phyloP scores from a whole-genome alignment of 2,329 filamentous ascomycete genomes.

The Calonectria pauciramosa region DNA sequence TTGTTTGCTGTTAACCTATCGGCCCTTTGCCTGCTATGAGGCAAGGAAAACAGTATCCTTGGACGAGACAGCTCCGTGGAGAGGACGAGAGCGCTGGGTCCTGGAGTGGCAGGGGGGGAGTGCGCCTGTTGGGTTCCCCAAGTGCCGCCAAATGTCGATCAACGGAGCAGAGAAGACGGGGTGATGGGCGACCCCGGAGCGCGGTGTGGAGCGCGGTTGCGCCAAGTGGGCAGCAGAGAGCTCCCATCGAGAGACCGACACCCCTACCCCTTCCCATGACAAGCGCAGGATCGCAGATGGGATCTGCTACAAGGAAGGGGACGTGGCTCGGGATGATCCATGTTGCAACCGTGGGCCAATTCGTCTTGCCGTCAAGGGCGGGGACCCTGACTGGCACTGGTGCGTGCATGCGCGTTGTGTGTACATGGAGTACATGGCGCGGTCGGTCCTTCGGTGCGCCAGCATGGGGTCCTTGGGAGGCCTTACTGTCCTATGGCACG shows the following conservation, averaged over 20 bases:
- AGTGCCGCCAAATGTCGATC: slow-evolving; percentile 22
- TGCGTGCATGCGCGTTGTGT: not conserved
- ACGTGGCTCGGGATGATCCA: slow-evolving; percentile 11
- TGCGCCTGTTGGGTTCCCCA: not conserved
- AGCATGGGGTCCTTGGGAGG: not conserved
- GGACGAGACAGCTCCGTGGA: not conserved
- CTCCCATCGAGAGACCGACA: not conserved
- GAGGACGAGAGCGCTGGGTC: not conserved
- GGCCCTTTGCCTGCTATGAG: slow-evolving; percentile 21
- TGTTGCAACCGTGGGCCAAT: slow-evolving; percentile 17
- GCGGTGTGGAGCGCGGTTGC: slow-evolving; percentile 18
- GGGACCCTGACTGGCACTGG: slow-evolving; percentile 12
- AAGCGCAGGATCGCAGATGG: slow-evolving; percentile 33
- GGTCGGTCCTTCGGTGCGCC: slow-evolving; percentile 4
- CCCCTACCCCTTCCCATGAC: not conserved
- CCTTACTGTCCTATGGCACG: not conserved
- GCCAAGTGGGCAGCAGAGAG: not conserved
- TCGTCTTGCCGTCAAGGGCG: slow-evolving; percentile 4
- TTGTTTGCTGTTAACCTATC: not conserved
- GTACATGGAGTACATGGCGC: not conserved
- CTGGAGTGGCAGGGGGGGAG: slow-evolving; percentile 4
- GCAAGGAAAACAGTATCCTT: not conserved
- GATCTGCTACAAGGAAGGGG: slow-evolving; percentile 30
- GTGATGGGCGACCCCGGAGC: slow-evolving; percentile 5
- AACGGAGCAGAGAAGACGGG: slow-evolving; percentile 12